Evolutionary conservation across 2,329 filamentous ascomycete species (phyloP).

Genomic region (Setomelanomma holmii): DNA sequence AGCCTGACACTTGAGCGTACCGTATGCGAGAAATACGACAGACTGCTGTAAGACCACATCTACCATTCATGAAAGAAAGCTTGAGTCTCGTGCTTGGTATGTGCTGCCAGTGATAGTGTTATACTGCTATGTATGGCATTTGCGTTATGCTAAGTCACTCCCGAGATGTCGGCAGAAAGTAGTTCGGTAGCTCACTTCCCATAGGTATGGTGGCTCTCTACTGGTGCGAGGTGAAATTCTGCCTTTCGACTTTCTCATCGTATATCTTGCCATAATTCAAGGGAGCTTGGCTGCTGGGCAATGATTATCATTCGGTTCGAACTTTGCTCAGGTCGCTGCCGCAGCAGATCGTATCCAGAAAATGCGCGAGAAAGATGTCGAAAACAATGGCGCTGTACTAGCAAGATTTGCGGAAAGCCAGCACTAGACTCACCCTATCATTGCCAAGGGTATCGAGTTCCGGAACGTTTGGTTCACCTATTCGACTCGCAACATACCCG

Average conservation of each 20-base stretch:
- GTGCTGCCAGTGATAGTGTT: slow-evolving; percentile 65
- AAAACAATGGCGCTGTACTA: neutral
- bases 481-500: slow-evolving; percentile 84
- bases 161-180: too few species aligned
- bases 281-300: slow-evolving; percentile 27
- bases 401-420: slow-evolving; percentile 4
- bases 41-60: slow-evolving; percentile 73
- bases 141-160: slow-evolving; percentile 39
- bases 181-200: too few species aligned
- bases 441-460: slow-evolving; percentile 67
- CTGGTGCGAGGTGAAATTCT: slow-evolving; percentile 21
- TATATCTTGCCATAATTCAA: slow-evolving; percentile 36
- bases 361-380: slow-evolving; percentile 9
- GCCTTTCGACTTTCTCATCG: slow-evolving; percentile 29
- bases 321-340: slow-evolving; percentile 33
- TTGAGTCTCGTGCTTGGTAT: slow-evolving; percentile 45
- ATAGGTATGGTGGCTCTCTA: slow-evolving; percentile 35
- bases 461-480: slow-evolving; percentile 89
- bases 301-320: slow-evolving; percentile 32
- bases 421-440: slow-evolving; percentile 11
- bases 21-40: slow-evolving; percentile 74
- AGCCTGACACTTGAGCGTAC: slow-evolving; percentile 85
- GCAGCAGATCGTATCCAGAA: slow-evolving; percentile 31
- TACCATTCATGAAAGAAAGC: slow-evolving; percentile 72
- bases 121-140: slow-evolving; percentile 55